phyloP scores from a whole-genome alignment of 768 basidiomycete species.

The Lentinula guzmanii region DNA sequence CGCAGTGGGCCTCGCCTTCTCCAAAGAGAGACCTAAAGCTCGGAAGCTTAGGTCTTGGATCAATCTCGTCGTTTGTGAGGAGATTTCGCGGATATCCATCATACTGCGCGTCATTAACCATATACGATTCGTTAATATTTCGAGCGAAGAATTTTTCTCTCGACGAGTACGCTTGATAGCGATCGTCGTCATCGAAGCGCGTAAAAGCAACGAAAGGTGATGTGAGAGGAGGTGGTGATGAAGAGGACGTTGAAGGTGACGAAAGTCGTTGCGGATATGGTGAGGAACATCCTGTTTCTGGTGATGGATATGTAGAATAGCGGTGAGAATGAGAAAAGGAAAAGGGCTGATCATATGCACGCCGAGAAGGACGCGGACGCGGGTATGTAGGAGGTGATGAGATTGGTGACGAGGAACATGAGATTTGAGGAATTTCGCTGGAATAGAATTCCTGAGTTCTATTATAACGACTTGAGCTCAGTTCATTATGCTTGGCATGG shows the following conservation, averaged over 20 bases:
- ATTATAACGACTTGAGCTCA: neutral
- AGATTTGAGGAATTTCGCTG: neutral
- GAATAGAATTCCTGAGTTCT: neutral
- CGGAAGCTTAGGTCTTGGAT: neutral
- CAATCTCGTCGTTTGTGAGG: neutral
- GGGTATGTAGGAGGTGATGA: neutral
- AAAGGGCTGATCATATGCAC: neutral
- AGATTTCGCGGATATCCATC: neutral
- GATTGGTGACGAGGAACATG: neutral
- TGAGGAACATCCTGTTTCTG: neutral
- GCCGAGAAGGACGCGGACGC: neutral
- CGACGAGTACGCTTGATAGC: neutral
- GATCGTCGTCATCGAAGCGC: neutral
- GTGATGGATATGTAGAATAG: neutral
- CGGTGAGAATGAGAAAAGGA: neutral
- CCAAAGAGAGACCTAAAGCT: neutral
- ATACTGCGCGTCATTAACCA: neutral
- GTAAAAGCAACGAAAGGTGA: neutral
- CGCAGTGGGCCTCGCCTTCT: neutral
- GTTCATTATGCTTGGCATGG: neutral
- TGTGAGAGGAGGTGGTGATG: neutral
- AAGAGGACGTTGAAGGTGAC: neutral
- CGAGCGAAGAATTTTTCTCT: neutral
- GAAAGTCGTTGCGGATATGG: neutral
- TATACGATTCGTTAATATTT: neutral